Conservation (phyloP, 2,329 filamentous ascomycete genomes). For the Colletotrichum trifolii region DNA sequence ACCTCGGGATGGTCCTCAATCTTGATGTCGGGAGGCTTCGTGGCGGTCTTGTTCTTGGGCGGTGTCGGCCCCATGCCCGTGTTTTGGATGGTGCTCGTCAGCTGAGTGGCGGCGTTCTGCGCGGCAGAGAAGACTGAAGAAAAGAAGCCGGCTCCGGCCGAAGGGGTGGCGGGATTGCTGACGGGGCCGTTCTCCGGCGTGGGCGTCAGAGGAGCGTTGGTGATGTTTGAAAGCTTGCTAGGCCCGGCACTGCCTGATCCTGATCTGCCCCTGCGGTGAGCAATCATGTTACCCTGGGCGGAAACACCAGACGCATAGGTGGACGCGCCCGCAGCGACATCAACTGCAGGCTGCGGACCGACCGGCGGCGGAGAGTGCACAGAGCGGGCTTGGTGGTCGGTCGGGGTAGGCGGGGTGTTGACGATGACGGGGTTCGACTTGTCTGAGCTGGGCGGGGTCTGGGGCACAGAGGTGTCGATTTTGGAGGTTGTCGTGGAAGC, state of each 20-base stretch:
- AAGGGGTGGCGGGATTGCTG: slow-evolving; percentile 56
- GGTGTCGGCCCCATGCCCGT: slow-evolving; percentile 60
- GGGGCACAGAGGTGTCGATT: slow-evolving; percentile 42
- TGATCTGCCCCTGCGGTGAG: slow-evolving; percentile 69
- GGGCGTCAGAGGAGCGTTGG: slow-evolving; percentile 78
- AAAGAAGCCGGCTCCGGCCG: slow-evolving; percentile 81
- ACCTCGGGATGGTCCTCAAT: slow-evolving; percentile 55
- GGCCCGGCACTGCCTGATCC: slow-evolving; percentile 69
- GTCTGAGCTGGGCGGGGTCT: slow-evolving; percentile 43
- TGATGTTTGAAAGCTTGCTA: slow-evolving; percentile 87
- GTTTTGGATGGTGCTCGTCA: slow-evolving; percentile 80
- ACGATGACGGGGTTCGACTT: slow-evolving; percentile 66
- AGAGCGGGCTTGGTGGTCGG: slow-evolving; percentile 49
- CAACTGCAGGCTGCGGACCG: slow-evolving; percentile 36
- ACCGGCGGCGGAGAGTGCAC: slow-evolving; percentile 17
- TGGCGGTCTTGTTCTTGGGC: slow-evolving; percentile 51
- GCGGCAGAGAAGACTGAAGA: slow-evolving; percentile 92
- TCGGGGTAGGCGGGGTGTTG: slow-evolving; percentile 75
- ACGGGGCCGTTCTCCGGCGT: slow-evolving; percentile 73
- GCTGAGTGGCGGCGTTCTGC: slow-evolving; percentile 85
- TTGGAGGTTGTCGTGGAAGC: slow-evolving; percentile 29
- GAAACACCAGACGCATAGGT: slow-evolving; percentile 65
- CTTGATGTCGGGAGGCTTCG: slow-evolving; percentile 46
- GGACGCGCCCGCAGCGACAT: slow-evolving; percentile 41
- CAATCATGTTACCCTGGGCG: slow-evolving; percentile 77